These are phyloP conservation scores for Paragyromitra xinjiangensis DNA, from an alignment of 495 filamentous ascomycete genomes.

Conservation along the genomic window DNA sequence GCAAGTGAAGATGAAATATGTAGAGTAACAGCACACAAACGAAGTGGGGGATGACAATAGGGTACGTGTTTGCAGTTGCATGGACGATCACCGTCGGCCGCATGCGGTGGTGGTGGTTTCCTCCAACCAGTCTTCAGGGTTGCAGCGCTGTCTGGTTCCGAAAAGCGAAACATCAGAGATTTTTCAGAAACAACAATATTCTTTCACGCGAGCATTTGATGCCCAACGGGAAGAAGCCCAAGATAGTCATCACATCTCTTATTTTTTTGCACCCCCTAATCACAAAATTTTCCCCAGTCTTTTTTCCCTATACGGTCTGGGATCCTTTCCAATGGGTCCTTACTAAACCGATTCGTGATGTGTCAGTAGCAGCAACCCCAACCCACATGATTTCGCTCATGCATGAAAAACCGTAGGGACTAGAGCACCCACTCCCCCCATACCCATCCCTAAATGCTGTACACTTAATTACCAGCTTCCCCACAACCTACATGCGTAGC, in stretches of 20 bases:
- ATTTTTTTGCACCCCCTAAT: constrained; percentile 22
- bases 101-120: constrained; percentile 43
- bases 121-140: constrained; percentile 51
- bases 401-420: constrained; percentile 45
- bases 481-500: constrained; percentile 42
- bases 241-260: constrained; percentile 36
- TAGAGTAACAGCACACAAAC: constrained; percentile 37
- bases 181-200: constrained; percentile 9
- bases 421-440: constrained; percentile 13
- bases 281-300: constrained; percentile 31
- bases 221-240: constrained; percentile 13
- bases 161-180: constrained; percentile 50
- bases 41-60: constrained; percentile 49
- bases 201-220: constrained; percentile 30
- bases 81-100: constrained; percentile 50
- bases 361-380: constrained; percentile 37
- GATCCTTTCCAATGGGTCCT: constrained; percentile 29
- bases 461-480: constrained; percentile 47
- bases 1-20: not conserved
- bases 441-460: constrained; percentile 19
- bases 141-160: constrained; percentile 45
- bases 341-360: constrained; percentile 45
- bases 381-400: constrained; percentile 52
- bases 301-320: constrained; percentile 21
- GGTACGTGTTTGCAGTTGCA: constrained; percentile 56